phyloP scores from a whole-genome alignment of 176 grass and related monocot species.

The Triticum dicoccoides region DNA sequence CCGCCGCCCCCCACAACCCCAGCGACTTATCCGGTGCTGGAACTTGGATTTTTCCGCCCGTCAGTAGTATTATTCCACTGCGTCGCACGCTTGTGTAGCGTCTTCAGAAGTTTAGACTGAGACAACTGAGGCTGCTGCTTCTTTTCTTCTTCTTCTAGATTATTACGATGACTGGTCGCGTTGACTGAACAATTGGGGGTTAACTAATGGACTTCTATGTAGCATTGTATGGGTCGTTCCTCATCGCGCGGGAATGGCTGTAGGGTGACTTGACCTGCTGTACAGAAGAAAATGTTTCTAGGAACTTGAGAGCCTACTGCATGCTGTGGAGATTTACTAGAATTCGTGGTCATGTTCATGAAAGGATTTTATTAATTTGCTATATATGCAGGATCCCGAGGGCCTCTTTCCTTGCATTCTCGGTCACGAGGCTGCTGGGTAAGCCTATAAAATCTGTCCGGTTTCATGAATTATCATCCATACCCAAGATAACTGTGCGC shows the following conservation, averaged over 20 bases:
- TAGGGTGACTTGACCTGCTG: neutral
- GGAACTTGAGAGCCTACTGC: neutral
- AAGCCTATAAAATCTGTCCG: neutral
- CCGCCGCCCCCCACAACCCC: neutral
- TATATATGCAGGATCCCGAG: slow-evolving; percentile 91
- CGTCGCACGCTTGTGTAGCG: neutral
- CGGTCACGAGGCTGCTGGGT: slow-evolving; percentile 97
- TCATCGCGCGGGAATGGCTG: neutral
- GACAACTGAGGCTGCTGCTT: neutral
- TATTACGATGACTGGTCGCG: neutral
- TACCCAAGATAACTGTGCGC: neutral
- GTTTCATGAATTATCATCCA: neutral
- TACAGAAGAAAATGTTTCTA: neutral
- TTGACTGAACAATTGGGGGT: neutral
- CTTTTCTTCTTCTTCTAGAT: neutral
- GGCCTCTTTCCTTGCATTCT: slow-evolving; percentile 99
- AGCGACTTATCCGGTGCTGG: neutral
- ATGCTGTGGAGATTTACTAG: neutral
- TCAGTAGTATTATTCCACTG: neutral
- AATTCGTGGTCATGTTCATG: neutral
- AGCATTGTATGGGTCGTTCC: neutral
- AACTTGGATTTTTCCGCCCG: neutral
- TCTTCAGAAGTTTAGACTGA: neutral
- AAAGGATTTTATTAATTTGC: neutral
- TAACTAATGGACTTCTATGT: too few species aligned